Evolutionary conservation across 2,329 filamentous ascomycete genomes (phyloP).

Genomic region (Thielaviopsis musarum): DNA sequence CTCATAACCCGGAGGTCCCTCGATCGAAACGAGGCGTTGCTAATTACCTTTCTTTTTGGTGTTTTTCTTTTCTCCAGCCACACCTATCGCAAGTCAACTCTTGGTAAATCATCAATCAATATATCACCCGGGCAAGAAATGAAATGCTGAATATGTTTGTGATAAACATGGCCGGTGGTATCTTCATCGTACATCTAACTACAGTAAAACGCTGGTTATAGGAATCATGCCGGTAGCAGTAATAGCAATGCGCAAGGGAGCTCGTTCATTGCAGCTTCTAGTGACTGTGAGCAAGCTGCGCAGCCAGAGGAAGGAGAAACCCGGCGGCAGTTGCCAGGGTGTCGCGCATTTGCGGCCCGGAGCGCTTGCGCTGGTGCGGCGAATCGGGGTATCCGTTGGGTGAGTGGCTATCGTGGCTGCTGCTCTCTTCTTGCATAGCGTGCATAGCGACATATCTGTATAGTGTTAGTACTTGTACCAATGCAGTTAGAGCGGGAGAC

Average conservation of each 20-base stretch:
- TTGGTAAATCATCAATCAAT: not conserved
- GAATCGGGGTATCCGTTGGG: conserved; percentile 39
- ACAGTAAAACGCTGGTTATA: not conserved
- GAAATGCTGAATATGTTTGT: not conserved
- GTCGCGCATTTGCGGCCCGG: conserved; percentile 46
- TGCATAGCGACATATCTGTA: conserved; percentile 92
- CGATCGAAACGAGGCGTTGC: conserved; percentile 13
- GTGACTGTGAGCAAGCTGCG: conserved; percentile 64
- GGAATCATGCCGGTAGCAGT: too few relatives aligned
- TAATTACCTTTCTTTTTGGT: not conserved
- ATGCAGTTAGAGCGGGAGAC: conserved; percentile 18
- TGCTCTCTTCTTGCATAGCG: conserved; percentile 70
- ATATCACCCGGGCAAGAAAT: not conserved
- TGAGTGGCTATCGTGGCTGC: conserved; percentile 34
- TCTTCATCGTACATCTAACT: not conserved
- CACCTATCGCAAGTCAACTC: not conserved
- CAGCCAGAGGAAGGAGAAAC: conserved; percentile 63
- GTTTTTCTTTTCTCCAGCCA: not conserved
- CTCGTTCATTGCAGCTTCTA: conserved; percentile 15
- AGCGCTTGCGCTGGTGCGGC: conserved; percentile 31
- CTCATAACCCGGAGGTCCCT: conserved; percentile 13
- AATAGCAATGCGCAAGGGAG: not conserved
- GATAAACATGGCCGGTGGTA: not conserved
- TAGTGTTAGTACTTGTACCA: not conserved
- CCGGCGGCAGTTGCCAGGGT: conserved; percentile 55